Percentiles rank a stretch among this genome's conserved stretches.
phyloP scores from a whole-genome alignment of 2,329 filamentous ascomycete genomes.

The Calonectria honghensis region DNA sequence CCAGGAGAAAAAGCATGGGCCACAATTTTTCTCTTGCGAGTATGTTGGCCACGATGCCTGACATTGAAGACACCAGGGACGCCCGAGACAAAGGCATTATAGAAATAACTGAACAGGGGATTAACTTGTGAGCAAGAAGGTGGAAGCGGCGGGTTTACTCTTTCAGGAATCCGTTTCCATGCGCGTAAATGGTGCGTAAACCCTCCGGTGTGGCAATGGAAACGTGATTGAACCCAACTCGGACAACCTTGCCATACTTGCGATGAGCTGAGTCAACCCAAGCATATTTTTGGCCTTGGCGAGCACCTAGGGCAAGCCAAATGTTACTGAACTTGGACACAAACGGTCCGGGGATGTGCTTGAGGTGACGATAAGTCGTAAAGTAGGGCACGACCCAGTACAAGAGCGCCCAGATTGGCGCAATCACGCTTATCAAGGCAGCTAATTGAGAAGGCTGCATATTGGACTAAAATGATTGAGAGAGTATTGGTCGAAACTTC shows the following conservation, averaged over 20 bases:
- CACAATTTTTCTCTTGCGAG: slow-evolving; percentile 39
- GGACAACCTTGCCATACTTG: slow-evolving; percentile 37
- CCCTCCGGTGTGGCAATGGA: slow-evolving; percentile 40
- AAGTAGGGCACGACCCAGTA: slow-evolving; percentile 44
- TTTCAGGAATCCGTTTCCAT: slow-evolving; percentile 44
- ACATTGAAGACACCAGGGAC: slow-evolving; percentile 42
- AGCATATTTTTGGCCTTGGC: slow-evolving; percentile 34
- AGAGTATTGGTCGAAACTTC: not conserved
- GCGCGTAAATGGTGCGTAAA: slow-evolving; percentile 38
- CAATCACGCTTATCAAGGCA: slow-evolving; percentile 14
- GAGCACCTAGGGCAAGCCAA: slow-evolving; percentile 34
- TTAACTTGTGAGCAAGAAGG: not conserved
- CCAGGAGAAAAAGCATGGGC: slow-evolving; percentile 37
- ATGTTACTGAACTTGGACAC: slow-evolving; percentile 39
- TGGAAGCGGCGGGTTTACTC: slow-evolving; percentile 27
- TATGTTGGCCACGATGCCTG: slow-evolving; percentile 36
- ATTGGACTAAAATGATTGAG: not conserved
- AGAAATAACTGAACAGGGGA: slow-evolving; percentile 27
- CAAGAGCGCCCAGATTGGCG: slow-evolving; percentile 29
- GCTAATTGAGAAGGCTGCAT: slow-evolving; percentile 27
- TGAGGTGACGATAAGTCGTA: slow-evolving; percentile 39
- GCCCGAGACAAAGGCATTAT: slow-evolving; percentile 39
- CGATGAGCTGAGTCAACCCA: slow-evolving; percentile 39
- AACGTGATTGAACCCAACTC: slow-evolving; percentile 42
- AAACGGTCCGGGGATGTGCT: slow-evolving; percentile 38